phyloP scores from a whole-genome alignment of 164 flowering plant genomes.

The Umbilicus rupestris region DNA sequence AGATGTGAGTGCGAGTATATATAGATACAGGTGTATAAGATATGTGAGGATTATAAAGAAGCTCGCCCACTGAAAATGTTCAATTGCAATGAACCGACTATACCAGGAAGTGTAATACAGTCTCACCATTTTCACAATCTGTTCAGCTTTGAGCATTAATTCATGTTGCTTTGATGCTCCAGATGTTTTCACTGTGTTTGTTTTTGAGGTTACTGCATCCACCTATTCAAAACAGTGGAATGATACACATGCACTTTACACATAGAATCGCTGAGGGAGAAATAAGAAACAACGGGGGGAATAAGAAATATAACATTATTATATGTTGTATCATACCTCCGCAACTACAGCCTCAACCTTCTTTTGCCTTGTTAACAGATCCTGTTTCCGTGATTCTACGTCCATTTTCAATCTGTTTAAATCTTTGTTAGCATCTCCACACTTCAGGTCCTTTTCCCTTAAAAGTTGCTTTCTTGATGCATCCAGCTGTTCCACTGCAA shows the following conservation, averaged over 20 bases:
- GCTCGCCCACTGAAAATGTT: neutral
- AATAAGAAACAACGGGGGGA: neutral
- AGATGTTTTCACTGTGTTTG: constrained; percentile 35
- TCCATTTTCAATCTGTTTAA: constrained; percentile 44
- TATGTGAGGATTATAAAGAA: no score
- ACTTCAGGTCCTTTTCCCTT: constrained; percentile 47
- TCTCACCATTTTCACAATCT: constrained; percentile 42
- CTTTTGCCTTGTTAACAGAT: constrained; percentile 39
- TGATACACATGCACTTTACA: neutral
- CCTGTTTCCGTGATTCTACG: constrained; percentile 44
- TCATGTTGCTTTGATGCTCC: constrained; percentile 36
- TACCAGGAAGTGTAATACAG: neutral
- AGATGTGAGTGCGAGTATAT: neutral
- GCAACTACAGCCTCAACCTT: constrained; percentile 47
- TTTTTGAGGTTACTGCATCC: constrained; percentile 34
- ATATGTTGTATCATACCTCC: constrained; percentile 15
- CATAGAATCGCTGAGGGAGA: neutral
- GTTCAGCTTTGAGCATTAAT: constrained; percentile 36
- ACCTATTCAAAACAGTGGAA: constrained; percentile 27
- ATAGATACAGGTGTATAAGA: neutral
- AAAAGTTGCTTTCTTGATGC: constrained; percentile 45
- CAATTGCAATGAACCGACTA: neutral
- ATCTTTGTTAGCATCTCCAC: constrained; percentile 40
- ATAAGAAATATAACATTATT: neutral
- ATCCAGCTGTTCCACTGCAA: constrained; percentile 50